Base-by-base conservation (phyloP, 1,284 basidiomycete species). In the Moniliella sp. region DNA sequence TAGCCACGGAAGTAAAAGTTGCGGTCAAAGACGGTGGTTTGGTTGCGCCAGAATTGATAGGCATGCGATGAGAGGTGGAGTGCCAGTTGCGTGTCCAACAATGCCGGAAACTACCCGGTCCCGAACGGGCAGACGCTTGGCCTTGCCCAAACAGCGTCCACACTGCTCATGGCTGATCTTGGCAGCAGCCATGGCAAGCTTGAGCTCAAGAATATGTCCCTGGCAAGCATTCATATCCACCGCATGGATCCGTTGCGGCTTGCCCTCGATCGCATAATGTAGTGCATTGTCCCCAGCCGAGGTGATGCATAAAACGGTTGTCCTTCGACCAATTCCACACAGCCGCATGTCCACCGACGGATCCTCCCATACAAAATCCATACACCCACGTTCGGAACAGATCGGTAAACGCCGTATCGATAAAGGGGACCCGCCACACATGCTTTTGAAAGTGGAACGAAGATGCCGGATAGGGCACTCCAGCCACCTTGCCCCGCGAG, bases 271-370 rank as follows among this genome's bases (percentile, higher is more conserved):
- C 4, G 76, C 76, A 46, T 81, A 81, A 60, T 81, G 78, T 25
- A 81, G 64, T 1, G 75, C 75, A 50, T 81, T 81, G 60, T 79
- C 78, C 0, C 78, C 78, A 0, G 76, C 78, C 33, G 72, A 75
- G 1, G 78, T 79, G 48, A 80, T 78, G 14, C 74, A 72, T 2
- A 81, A 66, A 43, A 81, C 69, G 23, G 64, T 61, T 18, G 67
- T 67, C n/a, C n/a, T n/a, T n/a, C n/a, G n/a, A n/a, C n/a, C n/a
- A n/a, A n/a, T n/a, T n/a, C n/a, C n/a, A n/a, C n/a, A n/a, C 36
- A 80, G 61, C 45, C 69, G 66, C 67, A 81, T 75, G 49, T 81
- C 78, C 40, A 74, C 75, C 10, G 69, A 67, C 0, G 78, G 78
- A 53, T 81, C 78, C 57, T 81, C 78, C 77, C 77, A 80, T 16